Evolutionary conservation across 164 flowering plant species (phyloP).

Genomic region (Cinnamomum chago): DNA sequence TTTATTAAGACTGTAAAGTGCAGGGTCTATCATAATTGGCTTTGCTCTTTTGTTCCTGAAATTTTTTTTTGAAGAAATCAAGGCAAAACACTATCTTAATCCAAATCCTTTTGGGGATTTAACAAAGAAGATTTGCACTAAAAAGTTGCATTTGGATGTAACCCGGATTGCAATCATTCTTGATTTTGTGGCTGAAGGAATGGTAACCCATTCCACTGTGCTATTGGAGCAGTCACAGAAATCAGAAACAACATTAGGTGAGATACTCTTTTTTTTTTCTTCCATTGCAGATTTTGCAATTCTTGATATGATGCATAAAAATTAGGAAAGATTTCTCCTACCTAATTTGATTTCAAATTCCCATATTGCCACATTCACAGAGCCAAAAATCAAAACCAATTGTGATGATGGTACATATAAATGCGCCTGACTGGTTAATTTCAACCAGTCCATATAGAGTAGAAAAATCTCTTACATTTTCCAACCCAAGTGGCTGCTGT

Average conservation of each 20-base stretch:
- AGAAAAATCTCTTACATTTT: conserved; percentile 53
- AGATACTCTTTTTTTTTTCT: not conserved
- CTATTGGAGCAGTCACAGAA: not conserved
- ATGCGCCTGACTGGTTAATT: not conserved
- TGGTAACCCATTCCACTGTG: not conserved
- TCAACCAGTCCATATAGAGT: not conserved
- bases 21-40: conserved; percentile 89
- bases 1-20: conserved; percentile 64
- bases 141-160: not conserved
- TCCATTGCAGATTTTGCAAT: not conserved
- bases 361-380: not conserved
- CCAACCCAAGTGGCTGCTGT: conserved; percentile 81
- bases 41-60: conserved; percentile 85
- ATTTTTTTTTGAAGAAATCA: not conserved
- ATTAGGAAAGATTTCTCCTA: no score
- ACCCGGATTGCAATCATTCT: not conserved
- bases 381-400: not conserved
- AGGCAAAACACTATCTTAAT: not conserved
- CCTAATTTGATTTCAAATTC: no score
- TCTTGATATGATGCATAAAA: not conserved
- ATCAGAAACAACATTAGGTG: not conserved
- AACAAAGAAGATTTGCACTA: no score
- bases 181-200: not conserved
- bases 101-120: not conserved
- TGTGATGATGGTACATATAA: not conserved